Evolutionary conservation across 768 basidiomycete genomes (phyloP), one percentile per base, ranked within the genome.

Genomic region (Lepiota subincarnata): DNA sequence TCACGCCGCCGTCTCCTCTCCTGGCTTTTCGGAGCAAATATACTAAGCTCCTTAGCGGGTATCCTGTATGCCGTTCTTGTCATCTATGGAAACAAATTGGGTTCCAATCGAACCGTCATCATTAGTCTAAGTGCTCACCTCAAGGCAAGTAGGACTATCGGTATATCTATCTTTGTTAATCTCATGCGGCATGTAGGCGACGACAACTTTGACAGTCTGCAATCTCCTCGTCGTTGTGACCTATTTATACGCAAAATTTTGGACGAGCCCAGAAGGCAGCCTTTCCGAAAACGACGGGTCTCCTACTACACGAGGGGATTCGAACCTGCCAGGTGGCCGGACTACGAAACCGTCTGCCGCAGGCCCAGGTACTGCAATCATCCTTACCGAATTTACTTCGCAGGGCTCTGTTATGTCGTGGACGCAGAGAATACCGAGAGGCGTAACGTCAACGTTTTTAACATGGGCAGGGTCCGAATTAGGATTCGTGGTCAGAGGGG

Each of bases 211-310:
- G 24, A 53, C 44, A n/a, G 51, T 53, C 11, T 53, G 35, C 22
- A 53, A 53, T 18, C 51, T 53, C n/a, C 35, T 45, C 3, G 43
- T 53, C 10, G 43, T 53, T 14, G 37, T 45, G 36, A 53, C 51
- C 22, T 53, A 53, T 31, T 3, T 53, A 3, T 53, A 53, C 22
- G 44, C 51, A 2, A 36, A 16, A 20, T 37, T 52, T 18, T 37
- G 35, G 20, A 44, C 10, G 34, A 28, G 26, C 13, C 18, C 43
- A 6, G 51, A 37, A 8, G 43, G 26, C 12, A 44, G 22, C 24
- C n/a, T 38, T 13, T 24, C 36, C 4, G 44, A 45, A 14, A 16
- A 43, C 1, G 51, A 39, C 16, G 22, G 6, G n/a, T 6, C 34
- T 10, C 35, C 18, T 16, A 35, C 19, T 8, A 43, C 41, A 18